Evolutionary conservation across 495 filamentous ascomycete genomes (phyloP), one percentile per base, ranked within the genome.

Genomic region (Elaphomyces granulatus): DNA sequence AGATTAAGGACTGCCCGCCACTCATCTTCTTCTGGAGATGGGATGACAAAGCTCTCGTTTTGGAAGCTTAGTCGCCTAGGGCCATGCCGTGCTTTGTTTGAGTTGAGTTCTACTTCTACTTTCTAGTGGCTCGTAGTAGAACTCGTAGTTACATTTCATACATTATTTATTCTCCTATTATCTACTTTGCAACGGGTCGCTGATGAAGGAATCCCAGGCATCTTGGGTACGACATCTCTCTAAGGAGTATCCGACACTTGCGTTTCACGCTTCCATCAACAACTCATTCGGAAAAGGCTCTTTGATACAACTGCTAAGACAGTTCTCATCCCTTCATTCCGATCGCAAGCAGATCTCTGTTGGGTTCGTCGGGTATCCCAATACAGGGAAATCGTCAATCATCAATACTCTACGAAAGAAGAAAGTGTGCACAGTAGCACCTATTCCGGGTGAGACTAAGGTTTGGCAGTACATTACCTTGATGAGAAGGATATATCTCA

Each of bases 131-230:
- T 56, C 44, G 66, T 88, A 75, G 78, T 68, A 70, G 72, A 74
- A 64, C 80, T 94, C 90, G 92, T 96, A 98, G 88, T 94, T 80
- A 82, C 80, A 85, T 81, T 79, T 81, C 87, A 92, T 74, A 98
- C 88, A 98, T 82, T 49, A 46, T 41, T 50, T 36, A 44, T 40
- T 34, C 30, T 15, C 41, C 45, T 39, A 16, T 26, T 37, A 17
- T 50, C 16, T 31, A 26, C 35, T 17, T 23, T 45, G 36, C 54
- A 42, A 45, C 45, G 37, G 43, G 18, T 45, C 52, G 45, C 68
- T 75, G 59, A 74, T 54, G 42, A 28, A 57, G 39, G 46, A 40
- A 43, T 36, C 49, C 45, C 53, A 94, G 86, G 86, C 87, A 46
- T 71, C 77, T 32, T 93, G 87, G 87, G 83, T 93, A 36, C 73